phyloP scores from a whole-genome alignment of 257 asterid species.

The Fraxinus quadrangulata region DNA sequence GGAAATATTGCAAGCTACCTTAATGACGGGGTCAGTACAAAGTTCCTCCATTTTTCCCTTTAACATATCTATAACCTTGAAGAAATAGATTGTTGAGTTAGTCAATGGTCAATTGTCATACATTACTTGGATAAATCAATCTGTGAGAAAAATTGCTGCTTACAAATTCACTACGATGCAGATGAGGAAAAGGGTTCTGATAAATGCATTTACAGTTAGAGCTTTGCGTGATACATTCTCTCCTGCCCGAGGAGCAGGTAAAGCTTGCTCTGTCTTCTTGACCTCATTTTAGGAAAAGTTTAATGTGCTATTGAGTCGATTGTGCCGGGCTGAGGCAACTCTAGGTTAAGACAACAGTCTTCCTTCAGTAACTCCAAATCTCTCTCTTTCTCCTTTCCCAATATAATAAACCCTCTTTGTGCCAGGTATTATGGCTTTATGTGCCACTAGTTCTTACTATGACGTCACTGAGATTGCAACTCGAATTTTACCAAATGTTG shows the following conservation, averaged over 20 bases:
- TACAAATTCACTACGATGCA: constrained; percentile 39
- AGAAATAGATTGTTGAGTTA: constrained; percentile 18
- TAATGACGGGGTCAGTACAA: constrained; percentile 86
- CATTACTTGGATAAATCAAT: constrained; percentile 13
- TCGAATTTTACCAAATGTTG: constrained; percentile 82
- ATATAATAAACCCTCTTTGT: constrained; percentile 27
- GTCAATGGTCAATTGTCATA: constrained; percentile 11
- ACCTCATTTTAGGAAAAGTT: constrained; percentile 10
- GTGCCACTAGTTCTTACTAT: constrained; percentile 91
- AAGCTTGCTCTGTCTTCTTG: constrained; percentile 21
- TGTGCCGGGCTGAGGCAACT: constrained; percentile 17
- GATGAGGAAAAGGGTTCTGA: constrained; percentile 95
- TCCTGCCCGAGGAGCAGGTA: constrained; percentile 99
- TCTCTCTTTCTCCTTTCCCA: background rate
- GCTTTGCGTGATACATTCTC: constrained; percentile 97
- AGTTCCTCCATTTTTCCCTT: constrained; percentile 26
- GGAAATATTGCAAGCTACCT: constrained; percentile 96
- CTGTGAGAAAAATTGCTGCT: constrained; percentile 21
- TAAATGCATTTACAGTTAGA: constrained; percentile 95
- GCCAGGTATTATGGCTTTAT: constrained; percentile 91
- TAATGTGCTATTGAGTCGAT: constrained; percentile 26
- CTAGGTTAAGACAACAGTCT: background rate
- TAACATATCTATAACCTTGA: constrained; percentile 11
- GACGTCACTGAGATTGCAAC: constrained; percentile 94
- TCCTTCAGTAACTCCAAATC: constrained; percentile 7